Evolutionary conservation across 805 yeast species (phyloP), one percentile per base, ranked within the genome.

Genomic region (Priceomyces carsonii): DNA sequence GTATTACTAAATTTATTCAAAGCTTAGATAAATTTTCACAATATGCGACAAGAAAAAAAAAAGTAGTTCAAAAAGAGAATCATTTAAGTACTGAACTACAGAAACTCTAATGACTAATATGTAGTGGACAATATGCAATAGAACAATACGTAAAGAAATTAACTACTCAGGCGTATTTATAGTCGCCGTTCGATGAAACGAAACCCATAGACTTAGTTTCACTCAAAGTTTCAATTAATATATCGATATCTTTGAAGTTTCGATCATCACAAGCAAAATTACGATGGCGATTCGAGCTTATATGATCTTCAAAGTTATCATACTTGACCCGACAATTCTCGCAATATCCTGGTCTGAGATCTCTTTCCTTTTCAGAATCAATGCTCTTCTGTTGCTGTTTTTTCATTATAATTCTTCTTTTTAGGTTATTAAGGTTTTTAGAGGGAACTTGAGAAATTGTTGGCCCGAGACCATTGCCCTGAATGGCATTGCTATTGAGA

Each of bases 271-370:
- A 62, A 3, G 97, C 97, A 64, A 88, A 90, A 35, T 77, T 75
- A 32, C 84, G 69, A 57, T 91, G 99, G 44, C 81, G 76, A 22
- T 74, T 75, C 16, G 87, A 72, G 18, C 53, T 50, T 26, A 87
- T 75, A 56, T 91, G 99, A 38, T 78, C 85, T 17, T 80, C 85
- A 51, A 89, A 81, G 45, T 79, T 77, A 33, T 85, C 90, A 55
- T 85, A 91, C 54, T 82, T 82, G 40, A 83, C 84, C 16, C 91
- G 71, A 61, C 99, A 91, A 54, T 91, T 91, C 56, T 91, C 99
- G 63, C 99, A 91, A 59, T 86, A 90, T 0, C 97, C 97, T 1
- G 91, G 75, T 33, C 61, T 61, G 28, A 54, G 37, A 24, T 65
- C 71, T 33, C 57, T 58, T 23, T 56, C 59, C 36, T 49, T 53